Conservation (phyloP, 306 rosid species). For the Rosa lucieae region DNA sequence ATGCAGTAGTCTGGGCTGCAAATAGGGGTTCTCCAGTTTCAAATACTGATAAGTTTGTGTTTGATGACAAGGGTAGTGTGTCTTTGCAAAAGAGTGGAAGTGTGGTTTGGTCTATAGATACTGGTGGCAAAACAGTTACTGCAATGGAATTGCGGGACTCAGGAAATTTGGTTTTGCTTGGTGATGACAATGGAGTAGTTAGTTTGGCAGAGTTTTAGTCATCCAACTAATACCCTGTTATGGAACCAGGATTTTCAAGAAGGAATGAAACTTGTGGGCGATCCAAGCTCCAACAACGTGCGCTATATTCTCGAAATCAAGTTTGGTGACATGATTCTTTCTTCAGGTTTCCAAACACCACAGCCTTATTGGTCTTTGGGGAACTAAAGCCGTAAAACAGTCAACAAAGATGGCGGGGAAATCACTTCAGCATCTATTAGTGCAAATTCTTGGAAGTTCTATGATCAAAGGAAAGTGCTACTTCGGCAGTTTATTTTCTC, state of each 20-base stretch:
- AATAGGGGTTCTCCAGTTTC: constrained; percentile 59
- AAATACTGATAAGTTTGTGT: constrained; percentile 61
- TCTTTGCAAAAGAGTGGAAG: constrained; percentile 40
- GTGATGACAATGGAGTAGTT: constrained; percentile 35
- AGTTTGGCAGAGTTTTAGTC: constrained; percentile 80
- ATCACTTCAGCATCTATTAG: constrained; percentile 46
- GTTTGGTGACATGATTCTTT: constrained; percentile 63
- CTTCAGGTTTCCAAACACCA: constrained; percentile 54
- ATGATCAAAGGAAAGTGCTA: constrained; percentile 45
- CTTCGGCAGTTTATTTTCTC: constrained; percentile 68
- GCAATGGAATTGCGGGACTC: constrained; percentile 58
- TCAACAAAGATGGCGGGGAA: constrained; percentile 41
- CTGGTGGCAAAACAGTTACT: constrained; percentile 51
- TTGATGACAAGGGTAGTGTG: constrained; percentile 58
- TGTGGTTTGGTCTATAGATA: constrained; percentile 63
- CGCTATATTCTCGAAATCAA: constrained; percentile 62
- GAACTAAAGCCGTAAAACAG: constrained; percentile 51
- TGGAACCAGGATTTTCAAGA: constrained; percentile 58
- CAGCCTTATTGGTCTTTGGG: constrained; percentile 89
- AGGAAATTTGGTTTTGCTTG: constrained; percentile 71
- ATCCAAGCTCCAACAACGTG: constrained; percentile 45
- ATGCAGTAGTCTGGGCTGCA: constrained; percentile 61
- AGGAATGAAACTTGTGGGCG: constrained; percentile 72
- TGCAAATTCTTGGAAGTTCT: constrained; percentile 80
- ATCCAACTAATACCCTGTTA: constrained; percentile 80